Base-by-base conservation (phyloP, 179 eudicot species). In the Nepenthes alata region DNA sequence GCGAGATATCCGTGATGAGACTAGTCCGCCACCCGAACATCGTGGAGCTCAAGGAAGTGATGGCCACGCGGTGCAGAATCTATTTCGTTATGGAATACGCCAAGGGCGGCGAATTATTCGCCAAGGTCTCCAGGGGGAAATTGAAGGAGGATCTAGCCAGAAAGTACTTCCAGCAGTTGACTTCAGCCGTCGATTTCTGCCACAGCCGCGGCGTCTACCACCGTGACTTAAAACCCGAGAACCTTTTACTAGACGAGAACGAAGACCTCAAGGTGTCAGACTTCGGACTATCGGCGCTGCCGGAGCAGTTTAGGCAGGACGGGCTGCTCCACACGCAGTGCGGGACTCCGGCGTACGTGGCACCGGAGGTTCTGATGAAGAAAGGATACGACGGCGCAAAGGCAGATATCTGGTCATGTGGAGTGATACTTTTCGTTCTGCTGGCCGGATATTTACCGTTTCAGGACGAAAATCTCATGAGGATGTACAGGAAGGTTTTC, bases 261-360 rank as follows among this genome's bases (percentile, higher is more conserved):
- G 91, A 58, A 3, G 72, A 89, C 35, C 76, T 89, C 34, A 87
- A 89, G 61, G 80, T 89, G 0, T 66, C 95, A 0, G 97, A 89
- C 76, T 89, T 89, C 15, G 97, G 97, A 5, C 70, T 89, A 0
- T 85, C 95, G 2, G 95, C 97, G 2, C 61, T 89, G 57, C 91
- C 89, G 4, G 91, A 87, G 69, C 91, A 87, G 25, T 38, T 72
- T 1, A 70, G 78, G 60, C 74, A 78, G 4, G 97, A 88, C 35
- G 95, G 97, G 0, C 16, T 85, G 16, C 71, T 90, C 7, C 88
- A 90, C 63, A 90, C 97, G 0, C 86, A 71, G 73, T 90, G 97
- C 59, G 95, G 95, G 1, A 90, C 97, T 1, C 95, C 97, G 0
- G 95, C 97, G 0, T 90, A 87, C 59, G 82, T 85, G 9, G 93